Evolutionary conservation across 495 filamentous ascomycete genomes (phyloP), one percentile per base, ranked within the genome.

Genomic region (Jackrogersella minutella): DNA sequence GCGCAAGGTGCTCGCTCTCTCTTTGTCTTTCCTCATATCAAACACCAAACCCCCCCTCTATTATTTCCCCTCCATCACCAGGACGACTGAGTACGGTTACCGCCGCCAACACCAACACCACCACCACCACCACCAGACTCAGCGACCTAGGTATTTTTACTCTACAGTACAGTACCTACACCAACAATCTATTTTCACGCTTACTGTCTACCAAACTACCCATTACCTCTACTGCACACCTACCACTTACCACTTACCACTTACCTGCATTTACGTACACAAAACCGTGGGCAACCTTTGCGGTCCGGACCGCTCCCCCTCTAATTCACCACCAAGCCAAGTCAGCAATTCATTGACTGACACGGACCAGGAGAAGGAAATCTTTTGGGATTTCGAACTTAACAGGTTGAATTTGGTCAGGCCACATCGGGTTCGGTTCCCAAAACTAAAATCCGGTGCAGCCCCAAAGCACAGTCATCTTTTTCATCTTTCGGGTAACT

Each of bases 381-480:
- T 68, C 24, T 22, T 56, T 60, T 31, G 53, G 47, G 36, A 55
- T 69, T 60, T 40, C 26, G 7, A 51, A 56, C 10, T 46, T 46
- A 24, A 26, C 46, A 58, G 44, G 17, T 66, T 49, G 58, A 50
- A 58, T 51, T 56, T 67, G 24, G 63, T 66, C 63, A 66, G 68
- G 63, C 63, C 63, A 63, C 58, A 58, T 66, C 68, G 63, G 68
- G 52, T 63, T 66, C 58, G 53, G 46, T 70, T 63, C 53, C 33
- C 17, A 54, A 52, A 52, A 59, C 63, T 63, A 70, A 70, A 70
- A 62, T 55, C 68, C 58, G 62, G 46, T 65, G 57, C 62, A 62
- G 59, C 53, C 63, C 63, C 58, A 24, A 66, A 61, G 58, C 57
- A 69, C 63, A 63, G 68, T 70, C 62, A 66, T 65, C 65, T 73